Evolutionary conservation across 148 eudicot species (phyloP), one percentile per base, ranked within the genome.

Genomic region (Rhododendron griersonianum): DNA sequence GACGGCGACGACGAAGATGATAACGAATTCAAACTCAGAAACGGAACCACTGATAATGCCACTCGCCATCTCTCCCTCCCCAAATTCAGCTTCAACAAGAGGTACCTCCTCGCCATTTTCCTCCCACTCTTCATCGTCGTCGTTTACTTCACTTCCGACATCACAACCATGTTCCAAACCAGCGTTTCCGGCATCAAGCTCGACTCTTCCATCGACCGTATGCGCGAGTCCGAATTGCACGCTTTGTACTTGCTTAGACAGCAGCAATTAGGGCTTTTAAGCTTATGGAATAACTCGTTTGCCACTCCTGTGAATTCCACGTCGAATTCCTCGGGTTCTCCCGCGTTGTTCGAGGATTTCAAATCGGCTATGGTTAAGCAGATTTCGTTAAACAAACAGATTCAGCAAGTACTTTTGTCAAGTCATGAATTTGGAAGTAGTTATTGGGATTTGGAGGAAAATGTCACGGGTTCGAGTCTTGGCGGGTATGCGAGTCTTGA

Each of bases 401-500:
- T 98, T 39, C 97, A 98, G 75, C 89, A 95, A 88, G 93, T 88
- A 74, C 71, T 98, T 13, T 84, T 98, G 89, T 93, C 98, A 0
- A 83, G 92, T 11, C 98, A 98, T 84, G 90, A 88, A 50, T 81
- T 23, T 50, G 93, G 90, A 59, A 87, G 85, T 87, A 87, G 85
- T 87, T 84, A 73, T 44, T 85, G 90, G 7, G 92, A 90, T 74
- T 83, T 81, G 78, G 89, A 86, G 84, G 87, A 33, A 81, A 94
- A 87, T 84, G 81, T 30, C 81, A 93, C 90, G 44, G 92, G 87
- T 89, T 84, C 84, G 6, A 84, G 48, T 84, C 39, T 87, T 84
- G 84, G 84, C 50, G 84, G 88, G 18, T 69, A 85, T 77, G 88
- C 82, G 25, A 89, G 88, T 41, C 30, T 89, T 61, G 85, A 78